Base-by-base conservation (phyloP, 2,329 filamentous ascomycete species). In the Sporothrix euskadiensis region DNA sequence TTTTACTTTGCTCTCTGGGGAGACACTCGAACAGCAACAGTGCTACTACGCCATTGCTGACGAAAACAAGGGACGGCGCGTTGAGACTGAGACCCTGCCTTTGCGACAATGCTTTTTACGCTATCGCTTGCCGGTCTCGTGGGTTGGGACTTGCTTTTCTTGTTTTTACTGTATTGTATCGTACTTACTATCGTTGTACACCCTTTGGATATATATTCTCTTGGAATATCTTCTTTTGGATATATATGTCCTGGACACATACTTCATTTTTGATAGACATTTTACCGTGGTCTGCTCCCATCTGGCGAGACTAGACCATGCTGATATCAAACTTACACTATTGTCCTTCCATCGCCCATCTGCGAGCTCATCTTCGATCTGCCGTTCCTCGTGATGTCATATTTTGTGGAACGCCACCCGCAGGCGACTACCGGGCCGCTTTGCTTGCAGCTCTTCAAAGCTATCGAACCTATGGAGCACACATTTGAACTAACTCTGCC, bases 11-110 rank as follows among this genome's bases (percentile, higher is more conserved):
- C 22, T 52, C 65, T 52, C 65, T 19, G 68, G 71, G 69, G 76
- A 76, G 73, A 73, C 77, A 78, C 83, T 86, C 84, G 85, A 69
- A 84, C 41, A 83, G 81, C 84, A 85, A 87, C 81, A 87, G 87
- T 87, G 85, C 85, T 83, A 69, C 74, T 83, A 82, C 85, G 85
- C 85, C 87, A 87, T 87, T 84, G 85, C 80, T 76, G 75, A 72
- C 61, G 81, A 74, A 78, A 61, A 69, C 41, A 74, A 71, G 59
- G 81, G 74, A 78, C 81, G 83, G 78, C 83, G 85, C 84, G 83
- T 86, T 76, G 70, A 73, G 73, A 73, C 75, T 56, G 75, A 76
- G 74, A 75, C 68, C 56, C 65, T 73, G 63, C 72, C 75, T 74
- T 73, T 74, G 74, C 76, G 75, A 77, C 71, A 77, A 77, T 77